phyloP scores from a whole-genome alignment of 2,329 filamentous ascomycete species.

The Purpureocillium lavendulum region DNA sequence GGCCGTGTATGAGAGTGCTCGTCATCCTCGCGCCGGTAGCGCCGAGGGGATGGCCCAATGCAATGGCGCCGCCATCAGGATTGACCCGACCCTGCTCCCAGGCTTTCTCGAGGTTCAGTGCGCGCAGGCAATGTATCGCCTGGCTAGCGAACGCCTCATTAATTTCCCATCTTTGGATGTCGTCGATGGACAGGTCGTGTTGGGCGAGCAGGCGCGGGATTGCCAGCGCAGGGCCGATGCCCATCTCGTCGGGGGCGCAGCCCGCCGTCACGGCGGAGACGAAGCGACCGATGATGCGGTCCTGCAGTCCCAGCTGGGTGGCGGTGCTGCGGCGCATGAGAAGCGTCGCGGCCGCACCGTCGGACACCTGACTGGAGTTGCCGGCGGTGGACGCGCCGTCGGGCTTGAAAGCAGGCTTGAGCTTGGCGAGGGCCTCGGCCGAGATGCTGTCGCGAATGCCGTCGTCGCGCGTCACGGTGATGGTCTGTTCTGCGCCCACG shows the following conservation, averaged over 20 bases:
- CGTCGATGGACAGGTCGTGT: conserved; percentile 55
- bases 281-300: conserved; percentile 72
- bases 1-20: conserved; percentile 59
- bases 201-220: conserved; percentile 73
- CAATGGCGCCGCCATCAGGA: conserved; percentile 87
- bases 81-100: conserved; percentile 68
- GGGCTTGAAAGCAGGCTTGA: conserved; percentile 78
- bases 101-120: conserved; percentile 55
- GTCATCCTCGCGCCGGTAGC: conserved; percentile 80
- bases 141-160: conserved; percentile 74
- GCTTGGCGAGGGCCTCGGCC: conserved; percentile 61
- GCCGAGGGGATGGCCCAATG: conserved; percentile 85
- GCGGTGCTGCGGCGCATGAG: conserved; percentile 82
- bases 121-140: conserved; percentile 61
- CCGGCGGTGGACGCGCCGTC: conserved; percentile 76
- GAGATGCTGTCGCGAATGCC: conserved; percentile 65
- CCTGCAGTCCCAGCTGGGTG: conserved; percentile 58
- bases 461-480: conserved; percentile 72
- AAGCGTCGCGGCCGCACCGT: conserved; percentile 76
- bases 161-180: conserved; percentile 85
- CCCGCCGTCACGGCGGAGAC: conserved; percentile 68
- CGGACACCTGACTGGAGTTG: conserved; percentile 78
- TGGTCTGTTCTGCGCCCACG: conserved; percentile 44
- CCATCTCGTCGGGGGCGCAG: conserved; percentile 88
- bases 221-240: conserved; percentile 76